These are phyloP conservation scores for Trichoderma simmonsii DNA, from an alignment of 2,329 filamentous ascomycete species.

Conservation along the genomic window DNA sequence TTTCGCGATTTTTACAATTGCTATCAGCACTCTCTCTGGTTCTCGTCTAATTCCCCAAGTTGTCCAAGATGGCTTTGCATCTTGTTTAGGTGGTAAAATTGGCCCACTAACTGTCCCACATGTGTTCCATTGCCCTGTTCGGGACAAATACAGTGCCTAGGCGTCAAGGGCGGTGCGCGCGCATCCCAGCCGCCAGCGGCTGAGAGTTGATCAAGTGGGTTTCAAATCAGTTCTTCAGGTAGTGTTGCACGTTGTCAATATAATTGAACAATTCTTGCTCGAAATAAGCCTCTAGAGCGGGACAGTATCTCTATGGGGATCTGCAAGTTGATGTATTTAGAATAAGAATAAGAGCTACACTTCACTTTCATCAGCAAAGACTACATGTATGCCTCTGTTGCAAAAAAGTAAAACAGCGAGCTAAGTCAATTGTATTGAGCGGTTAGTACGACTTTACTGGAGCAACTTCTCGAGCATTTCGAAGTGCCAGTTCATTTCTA, in stretches of 20 bases:
- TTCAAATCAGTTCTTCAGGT: neutral
- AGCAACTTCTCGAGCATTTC: neutral
- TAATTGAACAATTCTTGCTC: neutral
- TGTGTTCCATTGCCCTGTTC: neutral
- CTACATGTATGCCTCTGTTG: neutral
- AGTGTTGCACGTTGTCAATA: neutral
- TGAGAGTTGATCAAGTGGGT: neutral
- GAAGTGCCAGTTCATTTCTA: too few relatives aligned
- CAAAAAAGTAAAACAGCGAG: too few relatives aligned
- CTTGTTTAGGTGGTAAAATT: neutral
- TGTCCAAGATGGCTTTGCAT: neutral
- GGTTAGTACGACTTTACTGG: neutral
- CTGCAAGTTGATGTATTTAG: rapidly evolving
- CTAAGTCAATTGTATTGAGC: too few relatives aligned
- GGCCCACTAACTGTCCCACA: neutral
- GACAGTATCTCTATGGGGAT: neutral
- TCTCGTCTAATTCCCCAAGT: neutral
- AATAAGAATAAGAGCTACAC: neutral
- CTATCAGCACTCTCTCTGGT: neutral
- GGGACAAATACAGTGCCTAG: neutral
- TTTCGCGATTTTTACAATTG: neutral
- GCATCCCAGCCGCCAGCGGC: neutral
- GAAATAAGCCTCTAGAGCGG: neutral
- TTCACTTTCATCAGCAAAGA: neutral
- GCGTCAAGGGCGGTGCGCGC: neutral